Evolutionary conservation across 2,329 filamentous ascomycete species (phyloP).

Genomic region (Coniochaeta sp.): DNA sequence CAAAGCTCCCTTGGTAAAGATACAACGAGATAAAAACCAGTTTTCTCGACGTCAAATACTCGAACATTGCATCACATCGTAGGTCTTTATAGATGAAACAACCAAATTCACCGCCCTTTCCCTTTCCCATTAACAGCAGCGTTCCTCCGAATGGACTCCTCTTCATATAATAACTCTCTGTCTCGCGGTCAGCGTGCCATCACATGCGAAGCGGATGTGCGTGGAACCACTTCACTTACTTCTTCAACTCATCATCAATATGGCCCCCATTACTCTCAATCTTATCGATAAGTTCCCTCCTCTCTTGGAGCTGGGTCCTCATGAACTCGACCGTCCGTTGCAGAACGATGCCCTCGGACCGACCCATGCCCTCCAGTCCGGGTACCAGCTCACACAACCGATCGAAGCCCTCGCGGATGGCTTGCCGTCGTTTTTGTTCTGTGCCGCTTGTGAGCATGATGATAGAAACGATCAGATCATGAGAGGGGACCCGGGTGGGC

Average conservation of each 20-base stretch:
- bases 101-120: neutral
- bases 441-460: neutral
- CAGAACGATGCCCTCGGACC: slow-evolving; percentile 80
- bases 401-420: slow-evolving; percentile 80
- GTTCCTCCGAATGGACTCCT: neutral
- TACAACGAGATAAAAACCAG: no score
- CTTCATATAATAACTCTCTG: neutral
- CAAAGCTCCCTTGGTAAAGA: neutral
- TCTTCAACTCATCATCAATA: slow-evolving; percentile 31
- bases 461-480: no score
- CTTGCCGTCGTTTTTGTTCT: slow-evolving; percentile 33
- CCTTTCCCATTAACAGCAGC: neutral
- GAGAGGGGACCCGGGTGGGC: neutral
- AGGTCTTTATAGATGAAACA: neutral
- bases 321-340: slow-evolving; percentile 62
- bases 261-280: slow-evolving; percentile 52
- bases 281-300: slow-evolving; percentile 47
- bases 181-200: neutral
- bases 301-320: slow-evolving; percentile 49
- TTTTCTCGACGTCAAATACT: neutral
- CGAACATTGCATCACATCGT: neutral
- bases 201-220: no score
- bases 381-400: slow-evolving; percentile 73
- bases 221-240: slow-evolving; percentile 4
- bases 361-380: slow-evolving; percentile 71